Evolutionary conservation across 345 rosid genomes (phyloP).

Genomic region (Lenwebbia sp.): DNA sequence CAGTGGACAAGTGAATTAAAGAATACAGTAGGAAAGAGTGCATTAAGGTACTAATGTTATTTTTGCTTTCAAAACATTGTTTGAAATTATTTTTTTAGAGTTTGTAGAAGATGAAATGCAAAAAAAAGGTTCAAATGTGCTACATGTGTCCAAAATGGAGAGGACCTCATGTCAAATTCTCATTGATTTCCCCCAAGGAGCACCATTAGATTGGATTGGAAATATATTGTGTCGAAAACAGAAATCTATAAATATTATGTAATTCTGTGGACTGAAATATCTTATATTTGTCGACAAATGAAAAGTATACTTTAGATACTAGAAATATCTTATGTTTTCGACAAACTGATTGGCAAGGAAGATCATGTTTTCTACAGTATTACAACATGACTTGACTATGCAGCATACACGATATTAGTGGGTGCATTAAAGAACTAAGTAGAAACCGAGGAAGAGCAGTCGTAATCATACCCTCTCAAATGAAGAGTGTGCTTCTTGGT

Average conservation of each 20-base stretch:
- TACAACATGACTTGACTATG: no score
- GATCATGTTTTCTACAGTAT: no score
- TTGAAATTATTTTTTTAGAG: rapidly evolving
- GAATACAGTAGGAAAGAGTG: rapidly evolving
- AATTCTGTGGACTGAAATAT: no score
- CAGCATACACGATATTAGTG: no score
- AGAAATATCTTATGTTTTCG: neutral
- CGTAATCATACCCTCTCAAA: no score
- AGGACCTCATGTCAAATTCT: no score
- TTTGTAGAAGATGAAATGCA: neutral
- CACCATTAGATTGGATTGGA: neutral
- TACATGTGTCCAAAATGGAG: no score
- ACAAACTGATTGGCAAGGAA: no score
- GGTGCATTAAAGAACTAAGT: no score
- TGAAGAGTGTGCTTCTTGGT: no score
- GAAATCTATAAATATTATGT: no score
- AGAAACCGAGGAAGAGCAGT: no score
- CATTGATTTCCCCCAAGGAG: neutral
- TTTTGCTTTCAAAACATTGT: neutral
- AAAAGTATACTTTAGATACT: neutral
- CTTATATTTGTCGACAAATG: neutral
- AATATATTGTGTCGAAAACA: neutral
- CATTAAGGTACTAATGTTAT: neutral
- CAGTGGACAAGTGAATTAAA: neutral
- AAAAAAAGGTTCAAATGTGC: neutral